phyloP scores from a whole-genome alignment of 2,329 filamentous ascomycete genomes.

The Apiospora sp. region DNA sequence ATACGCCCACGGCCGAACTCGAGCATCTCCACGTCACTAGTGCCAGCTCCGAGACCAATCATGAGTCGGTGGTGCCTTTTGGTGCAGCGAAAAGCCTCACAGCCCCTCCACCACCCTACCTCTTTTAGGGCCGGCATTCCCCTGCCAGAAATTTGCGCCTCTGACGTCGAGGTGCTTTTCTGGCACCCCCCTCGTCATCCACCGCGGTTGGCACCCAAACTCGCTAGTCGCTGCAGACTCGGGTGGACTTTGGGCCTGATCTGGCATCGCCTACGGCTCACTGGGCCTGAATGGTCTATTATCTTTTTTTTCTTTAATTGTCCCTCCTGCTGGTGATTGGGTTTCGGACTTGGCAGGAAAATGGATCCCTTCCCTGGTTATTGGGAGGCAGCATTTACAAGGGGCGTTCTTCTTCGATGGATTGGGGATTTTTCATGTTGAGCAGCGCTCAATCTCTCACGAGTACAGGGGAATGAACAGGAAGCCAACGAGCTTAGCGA shows the following conservation, averaged over 20 bases:
- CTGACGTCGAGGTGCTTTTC: constrained; percentile 16
- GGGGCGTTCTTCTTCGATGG: constrained; percentile 3
- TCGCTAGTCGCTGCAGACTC: background rate
- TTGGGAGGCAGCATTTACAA: constrained; percentile 10
- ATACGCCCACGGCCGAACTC: constrained; percentile 8
- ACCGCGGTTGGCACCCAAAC: constrained; percentile 10
- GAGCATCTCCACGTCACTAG: constrained; percentile 11
- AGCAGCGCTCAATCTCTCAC: constrained; percentile 18
- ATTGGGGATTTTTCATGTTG: background rate
- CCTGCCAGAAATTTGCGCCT: constrained; percentile 17
- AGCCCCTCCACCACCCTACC: constrained; percentile 15
- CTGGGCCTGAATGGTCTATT: constrained; percentile 5
- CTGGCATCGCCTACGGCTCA: constrained; percentile 7
- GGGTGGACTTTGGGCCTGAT: constrained; percentile 5
- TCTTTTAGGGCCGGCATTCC: constrained; percentile 20
- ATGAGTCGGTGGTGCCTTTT: background rate
- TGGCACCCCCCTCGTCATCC: background rate
- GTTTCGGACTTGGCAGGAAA: constrained; percentile 17
- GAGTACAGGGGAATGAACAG: background rate
- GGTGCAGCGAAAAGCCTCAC: constrained; percentile 12
- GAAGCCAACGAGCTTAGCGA: constrained; percentile 3
- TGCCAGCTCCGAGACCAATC: background rate
- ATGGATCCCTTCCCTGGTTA: constrained; percentile 7
- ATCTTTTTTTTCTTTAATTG: background rate
- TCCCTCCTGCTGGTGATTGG: constrained; percentile 12